phyloP scores from a whole-genome alignment of 169 alveolate genomes.

The Eimeria maxima region DNA sequence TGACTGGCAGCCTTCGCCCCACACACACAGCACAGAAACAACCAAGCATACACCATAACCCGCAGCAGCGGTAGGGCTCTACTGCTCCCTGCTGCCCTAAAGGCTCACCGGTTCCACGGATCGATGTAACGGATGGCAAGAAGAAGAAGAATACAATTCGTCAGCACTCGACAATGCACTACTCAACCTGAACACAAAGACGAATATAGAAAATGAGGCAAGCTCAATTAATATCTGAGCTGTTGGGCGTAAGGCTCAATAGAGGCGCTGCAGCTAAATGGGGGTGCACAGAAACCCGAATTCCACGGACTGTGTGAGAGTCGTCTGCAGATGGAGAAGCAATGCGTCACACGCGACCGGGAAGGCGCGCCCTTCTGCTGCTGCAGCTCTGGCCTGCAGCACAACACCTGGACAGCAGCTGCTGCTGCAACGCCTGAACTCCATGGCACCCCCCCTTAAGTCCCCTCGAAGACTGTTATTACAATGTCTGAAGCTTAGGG shows the following conservation, averaged over 20 bases:
- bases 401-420: neutral
- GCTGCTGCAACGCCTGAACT: neutral
- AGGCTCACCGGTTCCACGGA: neutral
- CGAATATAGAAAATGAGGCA: neutral
- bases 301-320: neutral
- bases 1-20: constrained; percentile 7
- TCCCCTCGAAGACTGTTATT: neutral
- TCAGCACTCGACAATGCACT: neutral
- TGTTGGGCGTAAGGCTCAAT: too few species aligned
- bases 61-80: neutral
- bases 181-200: neutral
- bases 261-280: too few species aligned
- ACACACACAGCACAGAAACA: neutral
- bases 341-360: neutral
- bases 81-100: neutral
- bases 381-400: constrained; percentile 26
- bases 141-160: neutral
- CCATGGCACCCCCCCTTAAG: neutral
- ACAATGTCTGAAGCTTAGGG: neutral
- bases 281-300: neutral
- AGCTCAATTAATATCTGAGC: too few species aligned
- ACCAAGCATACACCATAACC: neutral
- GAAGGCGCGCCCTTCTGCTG: neutral
- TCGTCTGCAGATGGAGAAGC: neutral
- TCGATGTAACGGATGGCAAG: neutral